Evolutionary conservation across 345 rosid genomes (phyloP), one percentile per base, ranked within the genome.

Genomic region (Noccaea bulbosa): DNA sequence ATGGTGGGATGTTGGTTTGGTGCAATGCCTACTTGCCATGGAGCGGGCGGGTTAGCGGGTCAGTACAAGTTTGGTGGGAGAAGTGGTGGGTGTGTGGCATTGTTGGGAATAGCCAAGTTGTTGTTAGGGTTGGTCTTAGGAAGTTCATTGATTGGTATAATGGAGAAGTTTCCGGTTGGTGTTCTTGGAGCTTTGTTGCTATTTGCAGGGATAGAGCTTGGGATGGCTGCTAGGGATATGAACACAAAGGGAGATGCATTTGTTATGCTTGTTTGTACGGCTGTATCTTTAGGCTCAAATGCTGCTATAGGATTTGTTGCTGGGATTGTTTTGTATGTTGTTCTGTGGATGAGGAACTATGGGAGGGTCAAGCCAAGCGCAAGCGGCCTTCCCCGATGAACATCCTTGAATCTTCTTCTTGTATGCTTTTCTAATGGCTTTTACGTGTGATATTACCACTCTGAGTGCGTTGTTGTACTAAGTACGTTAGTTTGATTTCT

Each of bases 61-160:
- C 90, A 92, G 81, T 90, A 85, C 74, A 92, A 86, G 83, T 92
- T 89, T 68, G 93, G 98, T 4, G 95, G 96, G 5, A 83, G 98
- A 83, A 88, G 90, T 49, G 93, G 96, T 14, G 92, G 87, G 22
- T 90, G 93, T 50, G 96, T 90, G 57, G 95, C 85, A 2, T 45
- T 92, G 27, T 67, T 90, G 14, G 98, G 98, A 8, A 58, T 74
- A 15, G 88, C 87, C 16, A 92, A 92, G 58, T 0, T 83, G 79
- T 79, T 82, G 2, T 24, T 90, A 40, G 95, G 96, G 0, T 67
- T 92, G 80, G 82, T 84, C 7, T 65, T 92, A 3, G 96, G 95
- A 16, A 80, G 87, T 68, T 88, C 96, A 11, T 20, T 92, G 70
- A 91, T 83, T n/a, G 74, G 62, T 66, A 74, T 92, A 55, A 16